Percentiles rank a stretch among this genome's conserved stretches.
phyloP scores from a whole-genome alignment of 345 rosid species.

The Orychophragmus violaceus region DNA sequence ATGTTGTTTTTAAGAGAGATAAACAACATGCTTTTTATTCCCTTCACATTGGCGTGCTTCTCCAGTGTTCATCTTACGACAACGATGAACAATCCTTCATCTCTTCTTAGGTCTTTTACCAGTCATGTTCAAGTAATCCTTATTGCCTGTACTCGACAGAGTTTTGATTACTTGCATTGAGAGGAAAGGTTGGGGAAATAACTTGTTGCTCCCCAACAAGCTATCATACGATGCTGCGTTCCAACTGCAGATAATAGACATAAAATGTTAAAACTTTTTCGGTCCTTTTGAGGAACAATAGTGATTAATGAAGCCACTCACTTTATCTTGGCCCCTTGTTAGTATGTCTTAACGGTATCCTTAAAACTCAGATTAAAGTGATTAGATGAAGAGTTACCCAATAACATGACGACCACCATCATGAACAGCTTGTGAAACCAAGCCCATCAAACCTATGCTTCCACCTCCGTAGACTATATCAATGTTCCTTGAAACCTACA shows the following conservation, averaged over 20 bases:
- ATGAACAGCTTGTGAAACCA: too few relatives aligned
- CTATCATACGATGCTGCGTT: conserved; percentile 57
- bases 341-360: background rate
- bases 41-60: too few relatives aligned
- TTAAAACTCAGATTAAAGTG: background rate
- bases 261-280: background rate
- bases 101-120: too few relatives aligned
- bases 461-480: conserved; percentile 99
- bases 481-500: conserved; percentile 89
- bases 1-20: too few relatives aligned
- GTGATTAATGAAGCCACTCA: conserved; percentile 26
- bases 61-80: too few relatives aligned
- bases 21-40: too few relatives aligned
- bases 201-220: conserved; percentile 79
- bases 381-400: conserved; percentile 46
- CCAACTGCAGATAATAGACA: conserved; percentile 51
- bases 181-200: conserved; percentile 74
- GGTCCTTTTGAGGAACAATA: background rate
- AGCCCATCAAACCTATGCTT: conserved; percentile 97
- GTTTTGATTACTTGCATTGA: conserved; percentile 43
- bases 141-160: background rate
- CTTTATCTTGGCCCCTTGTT: conserved; percentile 55
- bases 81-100: too few relatives aligned
- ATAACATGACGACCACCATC: too few relatives aligned
- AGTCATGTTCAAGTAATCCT: too few relatives aligned